A percentile compares a stretch with the other conserved stretches of the same genome.
Conservation (phyloP, 1,284 basidiomycete genomes). For the Moniliophthora roreri region DNA sequence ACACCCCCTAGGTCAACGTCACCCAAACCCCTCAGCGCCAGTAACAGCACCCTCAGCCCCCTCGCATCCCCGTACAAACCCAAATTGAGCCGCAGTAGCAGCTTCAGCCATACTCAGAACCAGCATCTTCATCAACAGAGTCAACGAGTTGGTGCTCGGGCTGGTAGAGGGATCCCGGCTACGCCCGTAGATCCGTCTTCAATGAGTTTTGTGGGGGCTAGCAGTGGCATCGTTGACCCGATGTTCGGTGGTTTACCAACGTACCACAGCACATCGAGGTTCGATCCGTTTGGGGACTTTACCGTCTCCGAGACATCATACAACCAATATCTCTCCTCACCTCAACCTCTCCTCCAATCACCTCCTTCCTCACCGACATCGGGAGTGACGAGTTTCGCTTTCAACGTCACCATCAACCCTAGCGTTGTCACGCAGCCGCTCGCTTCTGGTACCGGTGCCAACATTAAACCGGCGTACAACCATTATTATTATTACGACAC, state of each 20-base stretch:
- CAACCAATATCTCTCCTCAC: not conserved
- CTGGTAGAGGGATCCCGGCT: conserved; percentile 1
- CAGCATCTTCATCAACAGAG: conserved; percentile 4
- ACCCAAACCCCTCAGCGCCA: not conserved
- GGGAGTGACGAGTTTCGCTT: not conserved
- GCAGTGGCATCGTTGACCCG: not conserved
- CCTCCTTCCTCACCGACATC: conserved; percentile 2
- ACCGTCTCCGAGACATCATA: not conserved
- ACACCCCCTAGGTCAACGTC: not conserved
- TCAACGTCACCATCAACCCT: too few species aligned
- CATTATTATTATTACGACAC: conserved; percentile 16
- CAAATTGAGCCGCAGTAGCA: conserved; percentile 3
- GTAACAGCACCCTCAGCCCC: not conserved
- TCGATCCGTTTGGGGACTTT: conserved; percentile 14
- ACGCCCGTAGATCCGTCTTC: not conserved
- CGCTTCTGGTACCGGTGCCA: not conserved
- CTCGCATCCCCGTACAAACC: conserved; percentile 1
- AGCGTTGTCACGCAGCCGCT: not conserved
- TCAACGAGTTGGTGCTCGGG: conserved; percentile 5
- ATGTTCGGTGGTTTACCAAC: conserved; percentile 1
- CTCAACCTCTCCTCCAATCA: not conserved
- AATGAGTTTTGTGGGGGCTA: not conserved
- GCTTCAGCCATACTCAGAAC: conserved; percentile 9
- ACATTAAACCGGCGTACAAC: conserved; percentile 9
- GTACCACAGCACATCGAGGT: conserved; percentile 9